These are phyloP conservation scores for Astrephomene gubernaculifera DNA, from an alignment of 139 green algal genomes.

Conservation along the genomic window DNA sequence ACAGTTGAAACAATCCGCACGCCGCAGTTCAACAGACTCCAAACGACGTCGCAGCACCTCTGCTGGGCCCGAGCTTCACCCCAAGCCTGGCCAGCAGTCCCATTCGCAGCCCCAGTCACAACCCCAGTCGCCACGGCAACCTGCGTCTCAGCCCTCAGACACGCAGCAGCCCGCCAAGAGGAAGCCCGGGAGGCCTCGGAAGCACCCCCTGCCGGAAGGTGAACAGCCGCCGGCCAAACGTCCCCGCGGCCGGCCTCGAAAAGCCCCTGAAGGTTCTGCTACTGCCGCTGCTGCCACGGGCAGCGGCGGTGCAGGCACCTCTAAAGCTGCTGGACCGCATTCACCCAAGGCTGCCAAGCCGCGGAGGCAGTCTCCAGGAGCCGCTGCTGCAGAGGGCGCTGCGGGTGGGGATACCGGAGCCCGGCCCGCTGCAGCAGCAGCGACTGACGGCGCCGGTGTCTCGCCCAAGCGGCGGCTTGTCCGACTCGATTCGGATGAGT, in stretches of 20 bases:
- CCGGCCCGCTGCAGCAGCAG: neutral
- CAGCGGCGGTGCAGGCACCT: neutral
- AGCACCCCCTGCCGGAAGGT: constrained; percentile 1
- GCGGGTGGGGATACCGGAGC: neutral
- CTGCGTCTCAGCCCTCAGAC: neutral
- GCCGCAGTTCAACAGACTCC: neutral
- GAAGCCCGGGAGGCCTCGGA: constrained; percentile 5
- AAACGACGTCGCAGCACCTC: neutral
- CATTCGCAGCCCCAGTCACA: too few species aligned
- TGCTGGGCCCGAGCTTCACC: too few species aligned
- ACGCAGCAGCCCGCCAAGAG: constrained; percentile 3
- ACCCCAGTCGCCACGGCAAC: neutral
- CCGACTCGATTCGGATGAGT: constrained; percentile 1
- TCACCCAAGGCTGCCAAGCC: neutral
- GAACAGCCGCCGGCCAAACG: constrained; percentile 7
- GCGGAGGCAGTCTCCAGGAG: neutral
- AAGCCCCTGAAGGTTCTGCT: too few species aligned
- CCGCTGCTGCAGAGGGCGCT: neutral
- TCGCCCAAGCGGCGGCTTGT: neutral
- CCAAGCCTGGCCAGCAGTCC: too few species aligned
- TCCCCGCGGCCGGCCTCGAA: neutral
- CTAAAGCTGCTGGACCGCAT: neutral
- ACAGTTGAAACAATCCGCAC: constrained; percentile 1
- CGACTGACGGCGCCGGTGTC: neutral
- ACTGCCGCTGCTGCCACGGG: neutral